Percentiles rank a stretch among this genome's conserved stretches.
These are phyloP conservation scores for Yarrowia phangngaensis DNA, from an alignment of 805 yeast genomes.

Conservation along the genomic window DNA sequence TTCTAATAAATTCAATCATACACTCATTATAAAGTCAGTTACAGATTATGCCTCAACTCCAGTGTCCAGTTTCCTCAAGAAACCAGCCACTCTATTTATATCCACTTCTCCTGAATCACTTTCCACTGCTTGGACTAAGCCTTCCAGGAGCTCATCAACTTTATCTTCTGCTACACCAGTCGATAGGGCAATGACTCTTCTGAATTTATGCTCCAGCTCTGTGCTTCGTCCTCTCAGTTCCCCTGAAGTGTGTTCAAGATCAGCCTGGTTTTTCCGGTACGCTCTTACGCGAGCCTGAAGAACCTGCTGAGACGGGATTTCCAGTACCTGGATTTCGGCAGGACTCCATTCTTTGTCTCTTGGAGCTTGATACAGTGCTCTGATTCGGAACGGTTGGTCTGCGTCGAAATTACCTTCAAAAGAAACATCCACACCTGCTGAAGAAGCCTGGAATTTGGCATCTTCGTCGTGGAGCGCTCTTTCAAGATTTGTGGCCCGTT, in stretches of 20 bases:
- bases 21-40: too few relatives aligned
- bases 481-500: slow-evolving; percentile 54
- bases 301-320: slow-evolving; percentile 49
- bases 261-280: slow-evolving; percentile 64
- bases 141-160: slow-evolving; percentile 78
- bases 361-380: slow-evolving; percentile 42
- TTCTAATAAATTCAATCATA: too few relatives aligned
- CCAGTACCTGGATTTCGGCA: slow-evolving; percentile 25
- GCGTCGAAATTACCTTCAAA: slow-evolving; percentile 66
- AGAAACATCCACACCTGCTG: slow-evolving; percentile 24
- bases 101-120: slow-evolving; percentile 72
- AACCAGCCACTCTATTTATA: slow-evolving; percentile 53
- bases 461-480: slow-evolving; percentile 65
- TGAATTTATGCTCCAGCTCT: slow-evolving; percentile 69
- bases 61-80: slow-evolving; percentile 48
- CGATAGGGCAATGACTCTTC: slow-evolving; percentile 83
- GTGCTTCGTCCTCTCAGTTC: slow-evolving; percentile 52
- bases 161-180: slow-evolving; percentile 79
- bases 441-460: slow-evolving; percentile 44
- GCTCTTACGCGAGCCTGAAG: slow-evolving; percentile 78
- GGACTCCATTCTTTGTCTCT: slow-evolving; percentile 17
- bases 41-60: too few relatives aligned
- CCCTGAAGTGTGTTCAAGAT: slow-evolving; percentile 51
- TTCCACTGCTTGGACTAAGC: slow-evolving; percentile 84
- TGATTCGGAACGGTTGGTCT: slow-evolving; percentile 83